Evolutionary conservation across 768 basidiomycete species (phyloP), one percentile per base, ranked within the genome.

Genomic region (Auriculariales sp.): DNA sequence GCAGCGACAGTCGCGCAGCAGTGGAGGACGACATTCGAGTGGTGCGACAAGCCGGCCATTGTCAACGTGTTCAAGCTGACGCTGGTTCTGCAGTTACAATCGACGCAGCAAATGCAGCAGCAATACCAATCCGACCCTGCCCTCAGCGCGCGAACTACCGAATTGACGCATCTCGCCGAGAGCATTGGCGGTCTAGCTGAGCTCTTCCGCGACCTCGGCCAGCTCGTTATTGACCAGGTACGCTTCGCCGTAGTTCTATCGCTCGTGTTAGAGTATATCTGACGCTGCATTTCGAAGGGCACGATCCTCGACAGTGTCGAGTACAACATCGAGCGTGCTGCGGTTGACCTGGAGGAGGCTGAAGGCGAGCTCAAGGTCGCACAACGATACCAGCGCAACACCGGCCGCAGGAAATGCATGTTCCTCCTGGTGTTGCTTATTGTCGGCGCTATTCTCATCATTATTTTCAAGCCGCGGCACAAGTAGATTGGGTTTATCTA

Each of bases 291-390:
- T 54, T 95, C 98, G 66, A 95, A 99, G 60, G 95, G 95, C 27
- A 97, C 94, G 27, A 75, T 99, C 28, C 73, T 98, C 49, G 95
- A 98, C 66, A 91, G 89, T 31, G 77, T 98, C 50, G 95, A 99
- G 65, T 99, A 90, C 67, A 99, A 99, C 62, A 86, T 99, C 48
- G 91, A 97, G 64, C 83, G 87, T 63, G 88, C 93, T 3, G 83
- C 83, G 15, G 75, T 76, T 28, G 78, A 89, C 47, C 73, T 93
- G 61, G 66, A 80, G 49, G 86, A 87, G 39, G 90, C 92, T 19
- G 91, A 85, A 31, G 77, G 78, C 58, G 91, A 95, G 56, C 71
- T 99, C 46, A 70, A 82, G 50, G 70, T 78, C 12, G 95, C 95
- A 3, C 86, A 85, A 49, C 71, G 72, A 90, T 94, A 97, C 66